Conservation (phyloP, 1,139 yeast genomes). For the Lodderomyces pseudojiufengensis region DNA sequence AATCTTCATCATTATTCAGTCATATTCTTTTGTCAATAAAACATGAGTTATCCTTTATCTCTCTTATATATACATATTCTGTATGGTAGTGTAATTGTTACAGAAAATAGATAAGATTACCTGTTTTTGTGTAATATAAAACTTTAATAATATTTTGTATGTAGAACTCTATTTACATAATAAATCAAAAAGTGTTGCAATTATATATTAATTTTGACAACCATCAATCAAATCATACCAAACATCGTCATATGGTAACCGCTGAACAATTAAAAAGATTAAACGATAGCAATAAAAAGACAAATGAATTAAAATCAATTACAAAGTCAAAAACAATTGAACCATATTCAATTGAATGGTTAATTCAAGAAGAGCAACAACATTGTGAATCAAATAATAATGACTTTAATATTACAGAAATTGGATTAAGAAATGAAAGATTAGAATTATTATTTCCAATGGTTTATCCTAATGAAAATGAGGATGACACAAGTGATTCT, state of each 20-base stretch:
- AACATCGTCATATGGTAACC: conserved; percentile 14
- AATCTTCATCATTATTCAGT: no score
- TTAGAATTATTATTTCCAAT: conserved; percentile 1
- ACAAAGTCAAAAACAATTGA: conserved; percentile 3
- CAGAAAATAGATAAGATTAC: no score
- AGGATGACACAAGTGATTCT: background rate
- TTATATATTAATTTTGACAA: background rate
- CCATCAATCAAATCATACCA: background rate
- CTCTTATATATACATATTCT: no score
- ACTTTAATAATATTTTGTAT: no score
- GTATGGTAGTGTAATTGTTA: no score
- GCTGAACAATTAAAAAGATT: conserved; percentile 10
- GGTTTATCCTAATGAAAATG: conserved; percentile 1
- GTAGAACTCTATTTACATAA: no score
- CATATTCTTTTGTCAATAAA: no score
- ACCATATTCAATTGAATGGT: conserved; percentile 10
- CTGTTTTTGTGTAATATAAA: no score
- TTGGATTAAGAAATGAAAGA: conserved; percentile 7
- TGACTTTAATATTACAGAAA: conserved; percentile 1
- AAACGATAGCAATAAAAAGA: conserved; percentile 6
- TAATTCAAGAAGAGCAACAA: conserved; percentile 5
- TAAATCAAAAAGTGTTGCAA: conserved; percentile 2
- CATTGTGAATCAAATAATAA: background rate
- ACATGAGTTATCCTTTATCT: no score
- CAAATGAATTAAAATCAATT: conserved; percentile 4